Conservation (phyloP, 192 early-diverging fungal species). For the Fimicolochytrium jonesii region DNA sequence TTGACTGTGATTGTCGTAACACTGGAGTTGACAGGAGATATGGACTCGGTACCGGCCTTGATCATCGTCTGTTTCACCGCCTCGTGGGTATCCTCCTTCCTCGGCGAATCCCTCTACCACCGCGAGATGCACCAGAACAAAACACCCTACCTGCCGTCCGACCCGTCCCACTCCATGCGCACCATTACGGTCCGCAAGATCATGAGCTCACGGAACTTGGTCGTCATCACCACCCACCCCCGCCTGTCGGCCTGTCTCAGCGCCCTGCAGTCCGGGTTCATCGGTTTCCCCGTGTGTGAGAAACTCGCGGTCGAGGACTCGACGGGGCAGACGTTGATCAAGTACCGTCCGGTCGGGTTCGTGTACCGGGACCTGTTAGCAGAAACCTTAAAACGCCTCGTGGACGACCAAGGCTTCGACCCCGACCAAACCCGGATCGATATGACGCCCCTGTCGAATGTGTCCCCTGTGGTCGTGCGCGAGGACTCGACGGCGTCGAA, state of each 20-base stretch:
- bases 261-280: background rate
- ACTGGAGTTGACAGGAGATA: constrained; percentile 39
- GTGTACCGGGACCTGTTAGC: background rate
- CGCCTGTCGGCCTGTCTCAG: background rate
- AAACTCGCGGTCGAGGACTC: constrained; percentile 7
- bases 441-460: constrained; percentile 18
- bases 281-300: constrained; percentile 31
- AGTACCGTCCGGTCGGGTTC: constrained; percentile 12
- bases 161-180: constrained; percentile 22
- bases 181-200: constrained; percentile 16
- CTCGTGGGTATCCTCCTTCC: constrained; percentile 20
- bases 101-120: constrained; percentile 38
- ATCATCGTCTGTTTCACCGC: constrained; percentile 19
- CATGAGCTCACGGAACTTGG: constrained; percentile 10
- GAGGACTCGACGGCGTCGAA: constrained; percentile 31
- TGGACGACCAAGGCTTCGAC: background rate
- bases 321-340: background rate
- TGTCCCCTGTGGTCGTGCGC: constrained; percentile 20
- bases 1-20: constrained; percentile 32
- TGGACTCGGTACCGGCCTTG: constrained; percentile 23
- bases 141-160: constrained; percentile 26
- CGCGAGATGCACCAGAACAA: constrained; percentile 32
- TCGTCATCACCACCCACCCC: constrained; percentile 11
- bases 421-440: constrained; percentile 1
- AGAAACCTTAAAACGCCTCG: background rate